These are phyloP conservation scores for Carpinus fangiana DNA, from an alignment of 306 rosid species.

Conservation along the genomic window DNA sequence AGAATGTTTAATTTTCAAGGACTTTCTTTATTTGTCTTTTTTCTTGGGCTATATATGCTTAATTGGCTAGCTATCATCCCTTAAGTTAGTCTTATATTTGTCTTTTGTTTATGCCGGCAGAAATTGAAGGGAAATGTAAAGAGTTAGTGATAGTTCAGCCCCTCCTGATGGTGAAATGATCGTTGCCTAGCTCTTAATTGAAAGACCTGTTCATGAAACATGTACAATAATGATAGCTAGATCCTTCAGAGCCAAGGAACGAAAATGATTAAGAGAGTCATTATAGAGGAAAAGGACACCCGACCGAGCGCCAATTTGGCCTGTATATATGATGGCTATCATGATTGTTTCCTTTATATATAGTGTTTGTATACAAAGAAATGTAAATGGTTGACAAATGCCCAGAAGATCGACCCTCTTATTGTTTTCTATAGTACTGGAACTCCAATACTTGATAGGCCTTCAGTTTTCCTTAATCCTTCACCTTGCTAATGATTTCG, in stretches of 20 bases:
- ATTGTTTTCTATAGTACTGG: too few species aligned
- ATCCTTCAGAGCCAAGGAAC: not conserved
- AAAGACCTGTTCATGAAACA: not conserved
- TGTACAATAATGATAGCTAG: slow-evolving; percentile 1
- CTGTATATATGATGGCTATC: too few species aligned
- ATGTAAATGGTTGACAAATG: too few species aligned
- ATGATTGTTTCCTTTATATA: too few species aligned
- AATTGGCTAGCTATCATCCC: not conserved
- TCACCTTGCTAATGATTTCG: too few species aligned
- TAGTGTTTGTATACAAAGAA: too few species aligned
- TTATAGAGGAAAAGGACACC: too few species aligned
- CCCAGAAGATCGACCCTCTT: too few species aligned
- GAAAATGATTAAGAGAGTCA: too few species aligned
- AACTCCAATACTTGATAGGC: too few species aligned
- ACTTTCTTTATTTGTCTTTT: not conserved
- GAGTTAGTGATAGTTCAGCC: slow-evolving; percentile 30
- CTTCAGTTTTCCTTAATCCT: too few species aligned
- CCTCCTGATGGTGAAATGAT: slow-evolving; percentile 26
- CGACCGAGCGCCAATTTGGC: too few species aligned
- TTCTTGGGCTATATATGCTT: not conserved
- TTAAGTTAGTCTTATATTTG: not conserved
- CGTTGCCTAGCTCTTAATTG: slow-evolving; percentile 16
- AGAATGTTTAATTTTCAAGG: not conserved
- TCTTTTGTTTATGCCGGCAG: slow-evolving; percentile 33
- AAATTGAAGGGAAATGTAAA: slow-evolving; percentile 55